Conservation (phyloP, 208 protist genomes). For the Acanthamoeba triangularis region DNA sequence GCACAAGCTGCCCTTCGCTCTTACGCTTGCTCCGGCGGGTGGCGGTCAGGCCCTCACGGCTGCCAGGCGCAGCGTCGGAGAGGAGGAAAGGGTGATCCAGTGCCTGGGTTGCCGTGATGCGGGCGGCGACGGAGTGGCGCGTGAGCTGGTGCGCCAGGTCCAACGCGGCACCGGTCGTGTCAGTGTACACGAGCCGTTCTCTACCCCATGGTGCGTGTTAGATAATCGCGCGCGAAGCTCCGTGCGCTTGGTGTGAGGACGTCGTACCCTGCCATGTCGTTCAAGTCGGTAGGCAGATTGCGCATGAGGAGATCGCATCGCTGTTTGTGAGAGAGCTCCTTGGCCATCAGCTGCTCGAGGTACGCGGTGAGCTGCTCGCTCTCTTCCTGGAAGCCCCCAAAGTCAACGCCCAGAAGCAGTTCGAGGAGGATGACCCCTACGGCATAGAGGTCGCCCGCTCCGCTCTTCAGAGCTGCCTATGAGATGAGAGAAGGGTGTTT, state of each 20-base stretch:
- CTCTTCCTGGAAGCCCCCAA: neutral
- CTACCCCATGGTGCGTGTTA: neutral
- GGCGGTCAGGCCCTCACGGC: no score
- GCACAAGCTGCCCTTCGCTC: no score
- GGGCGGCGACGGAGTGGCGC: neutral
- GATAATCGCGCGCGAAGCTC: no score
- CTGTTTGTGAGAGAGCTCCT: neutral
- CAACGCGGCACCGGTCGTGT: neutral
- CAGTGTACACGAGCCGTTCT: neutral
- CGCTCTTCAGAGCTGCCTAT: neutral
- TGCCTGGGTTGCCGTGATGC: neutral
- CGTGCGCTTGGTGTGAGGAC: neutral
- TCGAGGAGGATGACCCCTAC: neutral
- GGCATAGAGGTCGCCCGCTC: neutral
- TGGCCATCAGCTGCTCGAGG: slow-evolving; percentile 13
- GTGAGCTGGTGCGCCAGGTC: slow-evolving; percentile 28
- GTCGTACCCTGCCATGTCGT: neutral
- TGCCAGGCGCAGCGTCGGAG: neutral
- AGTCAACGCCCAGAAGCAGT: neutral
- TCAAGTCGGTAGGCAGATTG: neutral
- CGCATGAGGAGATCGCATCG: neutral
- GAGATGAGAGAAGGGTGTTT: neutral
- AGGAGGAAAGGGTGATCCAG: slow-evolving; percentile 32
- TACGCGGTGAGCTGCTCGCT: neutral
- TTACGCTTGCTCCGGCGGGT: no score